These are phyloP conservation scores for Bruguiera sexangula DNA, from an alignment of 345 rosid genomes.

Conservation along the genomic window DNA sequence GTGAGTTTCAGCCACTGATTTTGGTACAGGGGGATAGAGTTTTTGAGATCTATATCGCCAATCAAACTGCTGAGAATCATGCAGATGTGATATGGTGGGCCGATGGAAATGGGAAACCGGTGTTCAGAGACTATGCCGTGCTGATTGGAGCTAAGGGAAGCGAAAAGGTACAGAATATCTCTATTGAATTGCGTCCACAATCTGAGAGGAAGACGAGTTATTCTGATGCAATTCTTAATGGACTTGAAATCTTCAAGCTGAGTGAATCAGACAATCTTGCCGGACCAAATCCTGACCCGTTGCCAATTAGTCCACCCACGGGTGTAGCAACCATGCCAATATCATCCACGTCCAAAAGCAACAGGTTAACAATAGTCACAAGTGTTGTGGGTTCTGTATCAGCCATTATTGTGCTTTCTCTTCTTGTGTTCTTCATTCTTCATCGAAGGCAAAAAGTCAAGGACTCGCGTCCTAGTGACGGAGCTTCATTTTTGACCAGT, in stretches of 20 bases:
- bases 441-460: too few relatives aligned
- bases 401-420: not conserved
- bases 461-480: too few relatives aligned
- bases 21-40: not conserved
- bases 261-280: not conserved
- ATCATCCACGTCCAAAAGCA: not conserved
- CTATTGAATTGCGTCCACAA: not conserved
- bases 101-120: not conserved
- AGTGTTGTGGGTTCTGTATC: not conserved
- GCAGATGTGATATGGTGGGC: constrained; percentile 11
- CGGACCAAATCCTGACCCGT: constrained; percentile 4
- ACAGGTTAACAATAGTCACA: not conserved
- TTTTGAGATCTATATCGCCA: constrained; percentile 13
- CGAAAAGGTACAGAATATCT: not conserved
- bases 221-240: constrained; percentile 13
- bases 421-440: too few relatives aligned
- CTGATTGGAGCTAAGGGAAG: not conserved
- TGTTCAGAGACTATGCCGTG: constrained; percentile 5
- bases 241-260: constrained; percentile 20
- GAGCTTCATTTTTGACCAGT: too few relatives aligned
- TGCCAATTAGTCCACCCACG: not conserved
- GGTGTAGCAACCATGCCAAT: not conserved
- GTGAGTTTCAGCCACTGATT: constrained; percentile 3
- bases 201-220: not conserved
- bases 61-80: not conserved